Percentiles rank a stretch among this genome's conserved stretches.
These are phyloP conservation scores for Pseudocercospora vitis DNA, from an alignment of 2,329 filamentous ascomycete species.

Conservation along the genomic window DNA sequence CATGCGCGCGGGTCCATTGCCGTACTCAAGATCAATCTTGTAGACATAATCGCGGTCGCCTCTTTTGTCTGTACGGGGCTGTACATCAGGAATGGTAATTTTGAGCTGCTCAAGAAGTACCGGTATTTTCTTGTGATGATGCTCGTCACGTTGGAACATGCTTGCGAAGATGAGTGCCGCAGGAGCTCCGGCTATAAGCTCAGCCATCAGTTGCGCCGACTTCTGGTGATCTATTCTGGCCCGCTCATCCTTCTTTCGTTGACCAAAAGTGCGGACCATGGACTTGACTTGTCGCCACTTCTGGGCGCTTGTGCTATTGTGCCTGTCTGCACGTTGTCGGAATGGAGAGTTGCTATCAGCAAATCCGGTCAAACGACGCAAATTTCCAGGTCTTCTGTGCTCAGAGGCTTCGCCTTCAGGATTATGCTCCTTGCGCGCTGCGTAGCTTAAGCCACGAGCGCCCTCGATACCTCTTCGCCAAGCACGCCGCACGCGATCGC, in stretches of 20 bases:
- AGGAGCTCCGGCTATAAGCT: conserved; percentile 86
- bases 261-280: conserved; percentile 73
- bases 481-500: conserved; percentile 49
- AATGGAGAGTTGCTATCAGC: conserved; percentile 42
- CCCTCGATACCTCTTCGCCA: conserved; percentile 50
- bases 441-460: conserved; percentile 50
- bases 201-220: conserved; percentile 93
- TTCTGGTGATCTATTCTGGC: conserved; percentile 87
- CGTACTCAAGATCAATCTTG: conserved; percentile 91
- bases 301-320: conserved; percentile 59
- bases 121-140: conserved; percentile 90
- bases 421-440: conserved; percentile 32
- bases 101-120: conserved; percentile 94
- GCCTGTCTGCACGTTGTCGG: conserved; percentile 48
- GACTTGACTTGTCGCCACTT: conserved; percentile 94
- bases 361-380: conserved; percentile 51
- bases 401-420: conserved; percentile 39
- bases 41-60: conserved; percentile 78
- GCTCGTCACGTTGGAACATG: conserved; percentile 96
- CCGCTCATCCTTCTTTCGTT: conserved; percentile 83
- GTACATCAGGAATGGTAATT: conserved; percentile 78
- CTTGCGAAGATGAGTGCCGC: conserved; percentile 92
- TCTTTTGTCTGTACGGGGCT: conserved; percentile 60
- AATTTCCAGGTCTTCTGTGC: conserved; percentile 44
- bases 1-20: conserved; percentile 93